Percentiles rank a stretch among this genome's conserved stretches.
Evolutionary conservation across 2,329 filamentous ascomycete genomes (phyloP).

Genomic region (Plectosphaerella cucumerina): DNA sequence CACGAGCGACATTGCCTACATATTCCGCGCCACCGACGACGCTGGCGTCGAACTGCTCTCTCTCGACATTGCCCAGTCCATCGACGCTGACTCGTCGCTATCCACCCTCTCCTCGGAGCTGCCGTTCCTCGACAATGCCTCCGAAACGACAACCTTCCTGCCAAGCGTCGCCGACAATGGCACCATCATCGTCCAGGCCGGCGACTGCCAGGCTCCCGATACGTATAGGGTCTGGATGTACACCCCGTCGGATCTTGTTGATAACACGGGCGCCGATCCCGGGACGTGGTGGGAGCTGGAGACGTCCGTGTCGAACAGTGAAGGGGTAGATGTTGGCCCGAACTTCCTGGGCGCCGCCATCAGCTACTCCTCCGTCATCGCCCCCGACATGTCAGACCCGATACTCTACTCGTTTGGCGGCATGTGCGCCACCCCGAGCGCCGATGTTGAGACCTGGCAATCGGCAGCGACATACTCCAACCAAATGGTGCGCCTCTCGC

Average conservation of each 20-base stretch:
- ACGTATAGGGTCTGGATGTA: constrained; percentile 66
- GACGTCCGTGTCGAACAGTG: constrained; percentile 12
- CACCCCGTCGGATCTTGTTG: constrained; percentile 34
- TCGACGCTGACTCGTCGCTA: constrained; percentile 44
- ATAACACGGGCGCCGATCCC: constrained; percentile 9
- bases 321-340: constrained; percentile 27
- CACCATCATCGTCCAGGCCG: constrained; percentile 68
- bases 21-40: constrained; percentile 56
- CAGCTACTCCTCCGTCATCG: constrained; percentile 61
- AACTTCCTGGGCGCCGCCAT: constrained; percentile 54
- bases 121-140: constrained; percentile 55
- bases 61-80: constrained; percentile 58
- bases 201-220: constrained; percentile 59
- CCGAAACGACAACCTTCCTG: constrained; percentile 55
- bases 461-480: constrained; percentile 73
- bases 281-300: constrained; percentile 38
- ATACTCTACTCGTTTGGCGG: constrained; percentile 78
- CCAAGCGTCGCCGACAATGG: constrained; percentile 65
- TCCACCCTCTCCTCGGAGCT: constrained; percentile 51
- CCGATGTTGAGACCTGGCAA: constrained; percentile 53
- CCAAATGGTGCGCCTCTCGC: constrained; percentile 64
- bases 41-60: constrained; percentile 51
- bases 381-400: constrained; percentile 47
- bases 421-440: constrained; percentile 67
- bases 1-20: constrained; percentile 55